Evolutionary conservation across 1,284 basidiomycete species (phyloP).

Genomic region (Polyporus tsugae): DNA sequence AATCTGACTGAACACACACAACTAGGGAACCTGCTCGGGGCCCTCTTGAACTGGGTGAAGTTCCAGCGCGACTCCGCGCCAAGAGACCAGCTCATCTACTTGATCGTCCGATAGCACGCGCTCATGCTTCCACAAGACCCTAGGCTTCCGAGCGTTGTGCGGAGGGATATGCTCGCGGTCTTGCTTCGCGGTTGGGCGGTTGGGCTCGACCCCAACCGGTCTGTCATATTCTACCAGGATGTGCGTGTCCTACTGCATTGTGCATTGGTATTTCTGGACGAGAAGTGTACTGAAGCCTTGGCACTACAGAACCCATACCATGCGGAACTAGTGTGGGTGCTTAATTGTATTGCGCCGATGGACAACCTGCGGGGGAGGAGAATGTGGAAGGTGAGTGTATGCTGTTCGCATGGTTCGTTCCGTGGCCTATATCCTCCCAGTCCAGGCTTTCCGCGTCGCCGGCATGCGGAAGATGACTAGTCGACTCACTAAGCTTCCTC

Average conservation of each 20-base stretch:
- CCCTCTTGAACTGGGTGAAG: conserved; percentile 88
- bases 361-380: conserved; percentile 91
- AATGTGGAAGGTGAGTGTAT: conserved; percentile 85
- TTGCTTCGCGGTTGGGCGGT: conserved; percentile 89
- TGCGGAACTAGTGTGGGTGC: conserved; percentile 90
- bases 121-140: conserved; percentile 92
- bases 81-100: conserved; percentile 79
- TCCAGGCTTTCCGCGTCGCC: conserved; percentile 76
- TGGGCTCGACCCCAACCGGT: conserved; percentile 83
- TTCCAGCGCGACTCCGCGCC: conserved; percentile 70
- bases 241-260: conserved; percentile 51
- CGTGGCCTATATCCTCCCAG: conserved; percentile 46
- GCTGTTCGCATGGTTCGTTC: neutral
- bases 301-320: conserved; percentile 78
- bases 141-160: conserved; percentile 61
- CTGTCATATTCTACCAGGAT: conserved; percentile 89
- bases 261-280: neutral
- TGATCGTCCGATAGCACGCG: conserved; percentile 93
- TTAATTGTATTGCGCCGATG: conserved; percentile 87
- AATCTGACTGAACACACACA: conserved; percentile 42
- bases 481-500: conserved; percentile 64
- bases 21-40: conserved; percentile 95
- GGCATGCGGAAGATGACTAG: conserved; percentile 77
- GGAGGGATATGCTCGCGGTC: conserved; percentile 84
- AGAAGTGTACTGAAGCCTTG: conserved; percentile 1